phyloP scores from a whole-genome alignment of 225 moss, liverwort and hornwort species.

The Rhytidiadelphus loreus region DNA sequence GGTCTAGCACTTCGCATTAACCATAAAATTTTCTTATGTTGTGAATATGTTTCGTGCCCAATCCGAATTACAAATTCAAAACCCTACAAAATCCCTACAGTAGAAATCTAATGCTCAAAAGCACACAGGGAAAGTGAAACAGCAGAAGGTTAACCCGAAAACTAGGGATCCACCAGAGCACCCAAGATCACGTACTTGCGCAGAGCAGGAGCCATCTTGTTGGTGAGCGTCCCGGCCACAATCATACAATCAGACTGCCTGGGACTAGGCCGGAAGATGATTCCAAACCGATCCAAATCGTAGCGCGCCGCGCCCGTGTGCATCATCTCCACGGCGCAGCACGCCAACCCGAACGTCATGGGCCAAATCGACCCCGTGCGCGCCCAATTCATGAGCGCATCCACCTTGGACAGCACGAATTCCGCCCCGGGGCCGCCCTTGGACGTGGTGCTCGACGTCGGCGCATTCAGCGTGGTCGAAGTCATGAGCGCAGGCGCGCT shows the following conservation, averaged over 20 bases:
- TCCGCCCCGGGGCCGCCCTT: conserved; percentile 48
- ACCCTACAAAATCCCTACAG: neutral
- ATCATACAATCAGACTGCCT: conserved; percentile 87
- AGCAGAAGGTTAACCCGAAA: neutral
- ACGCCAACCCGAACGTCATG: conserved; percentile 84
- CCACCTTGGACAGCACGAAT: conserved; percentile 81
- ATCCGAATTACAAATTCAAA: neutral
- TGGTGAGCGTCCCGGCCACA: conserved; percentile 82
- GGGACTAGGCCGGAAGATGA: conserved; percentile 72
- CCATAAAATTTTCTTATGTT: neutral
- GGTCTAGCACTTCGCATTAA: neutral
- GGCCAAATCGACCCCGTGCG: conserved; percentile 87
- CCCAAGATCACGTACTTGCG: conserved; percentile 51
- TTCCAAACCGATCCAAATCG: conserved; percentile 80
- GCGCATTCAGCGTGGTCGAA: conserved; percentile 36
- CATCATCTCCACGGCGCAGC: conserved; percentile 92
- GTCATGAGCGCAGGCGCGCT: conserved; percentile 23
- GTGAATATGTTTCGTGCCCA: neutral
- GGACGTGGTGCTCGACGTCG: conserved; percentile 23
- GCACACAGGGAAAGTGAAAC: neutral
- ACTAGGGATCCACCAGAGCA: neutral
- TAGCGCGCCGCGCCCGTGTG: conserved; percentile 74
- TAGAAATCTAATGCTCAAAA: neutral
- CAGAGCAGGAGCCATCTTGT: conserved; percentile 88
- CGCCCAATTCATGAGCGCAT: conserved; percentile 91